Evolutionary conservation across 2,329 filamentous ascomycete species (phyloP).

Genomic region (Colletotrichum sp.): DNA sequence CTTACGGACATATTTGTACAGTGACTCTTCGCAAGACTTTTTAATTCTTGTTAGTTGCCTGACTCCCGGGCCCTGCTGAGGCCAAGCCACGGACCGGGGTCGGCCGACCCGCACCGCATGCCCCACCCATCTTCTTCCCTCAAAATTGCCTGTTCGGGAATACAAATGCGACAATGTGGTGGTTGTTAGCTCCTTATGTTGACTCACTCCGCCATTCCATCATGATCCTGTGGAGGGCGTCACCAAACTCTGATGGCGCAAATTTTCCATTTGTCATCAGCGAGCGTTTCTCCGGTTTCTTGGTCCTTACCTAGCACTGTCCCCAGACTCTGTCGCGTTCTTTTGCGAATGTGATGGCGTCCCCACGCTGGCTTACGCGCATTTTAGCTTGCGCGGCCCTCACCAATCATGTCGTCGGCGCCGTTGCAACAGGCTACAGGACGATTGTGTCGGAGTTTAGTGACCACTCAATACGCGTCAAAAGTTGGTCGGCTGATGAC

Average conservation of each 20-base stretch:
- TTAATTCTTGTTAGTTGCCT: neutral
- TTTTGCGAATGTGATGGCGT: neutral
- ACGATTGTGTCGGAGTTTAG: neutral
- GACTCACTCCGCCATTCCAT: neutral
- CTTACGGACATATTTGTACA: neutral
- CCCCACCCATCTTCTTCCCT: neutral
- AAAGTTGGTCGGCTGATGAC: neutral
- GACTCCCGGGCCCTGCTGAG: neutral
- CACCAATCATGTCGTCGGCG: neutral
- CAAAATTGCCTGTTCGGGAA: neutral
- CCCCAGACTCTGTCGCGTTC: neutral
- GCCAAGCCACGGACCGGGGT: neutral
- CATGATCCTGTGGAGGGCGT: neutral
- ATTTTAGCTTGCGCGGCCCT: neutral
- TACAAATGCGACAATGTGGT: neutral
- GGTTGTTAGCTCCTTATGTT: neutral
- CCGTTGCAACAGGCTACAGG: neutral
- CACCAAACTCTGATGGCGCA: neutral
- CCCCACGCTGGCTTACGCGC: neutral
- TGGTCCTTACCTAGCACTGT: neutral
- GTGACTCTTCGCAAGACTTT: neutral
- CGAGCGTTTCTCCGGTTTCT: neutral
- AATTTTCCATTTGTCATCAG: neutral
- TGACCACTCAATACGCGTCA: neutral
- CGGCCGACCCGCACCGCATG: neutral